Evolutionary conservation across 2,329 filamentous ascomycete genomes (phyloP), one percentile per base, ranked within the genome.

Genomic region (Fusarium sp.): DNA sequence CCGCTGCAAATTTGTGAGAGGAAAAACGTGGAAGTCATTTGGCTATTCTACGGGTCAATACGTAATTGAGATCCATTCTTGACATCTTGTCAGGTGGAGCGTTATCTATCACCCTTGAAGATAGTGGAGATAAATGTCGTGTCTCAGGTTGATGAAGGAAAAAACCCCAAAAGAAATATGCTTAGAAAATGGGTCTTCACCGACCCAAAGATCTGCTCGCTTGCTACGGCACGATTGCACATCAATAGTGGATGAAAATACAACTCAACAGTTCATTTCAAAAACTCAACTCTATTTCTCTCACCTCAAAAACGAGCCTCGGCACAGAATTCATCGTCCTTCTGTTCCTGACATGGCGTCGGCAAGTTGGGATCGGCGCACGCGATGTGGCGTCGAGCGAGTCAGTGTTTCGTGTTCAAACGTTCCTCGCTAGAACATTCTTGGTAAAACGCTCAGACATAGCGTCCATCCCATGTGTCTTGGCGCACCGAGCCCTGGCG

Each of bases 141-240:
- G 58, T 15, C 47, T 69, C 65, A 52, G 33, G 28, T 49, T 30
- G 15, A 37, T 28, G n/a, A 46, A 12, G 30, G 11, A 35, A 10
- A 52, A 33, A 42, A 23, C 23, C 11, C 0, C 30, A 25, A 33
- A 21, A 37, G 33, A 54, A 40, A 19, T 9, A 58, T 70, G 67
- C 64, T 69, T 70, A 67, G 35, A 57, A 69, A 38, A 53, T 53
- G 65, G 67, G 67, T 46, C 54, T 54, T 33, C 5, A 33, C 23
- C 19, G 7, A 53, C 33, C 65, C 44, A 43, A 44, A 9, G 47
- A 67, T 49, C 53, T 9, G 47, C 35, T 54, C 66, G 46, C 66
- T 59, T 70, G 23, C 42, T 37, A 18, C 46, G 38, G 65, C 18
- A 58, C 19, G 30, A 32, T 32, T 32, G 43, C 35, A 23, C 25